Conservation (phyloP, 1,139 yeast species). For the Pichia terricola region DNA sequence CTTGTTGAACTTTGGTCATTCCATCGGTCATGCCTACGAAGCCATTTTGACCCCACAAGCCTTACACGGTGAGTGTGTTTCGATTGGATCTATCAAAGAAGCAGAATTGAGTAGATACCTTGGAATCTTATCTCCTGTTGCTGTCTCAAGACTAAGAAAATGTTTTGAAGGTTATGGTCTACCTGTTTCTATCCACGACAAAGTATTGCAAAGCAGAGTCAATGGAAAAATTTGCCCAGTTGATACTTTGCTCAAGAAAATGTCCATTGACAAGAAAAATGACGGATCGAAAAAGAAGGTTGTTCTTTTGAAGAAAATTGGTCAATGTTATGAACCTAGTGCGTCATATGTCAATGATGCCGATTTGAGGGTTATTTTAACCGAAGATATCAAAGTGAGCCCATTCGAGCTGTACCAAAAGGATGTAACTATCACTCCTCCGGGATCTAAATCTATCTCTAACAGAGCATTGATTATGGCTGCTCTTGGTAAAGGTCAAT, state of each 20-base stretch:
- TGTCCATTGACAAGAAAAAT: conserved; percentile 95
- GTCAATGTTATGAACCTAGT: conserved; percentile 77
- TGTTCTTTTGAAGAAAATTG: conserved; percentile 75
- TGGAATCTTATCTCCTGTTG: conserved; percentile 84
- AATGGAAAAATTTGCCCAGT: conserved; percentile 62
- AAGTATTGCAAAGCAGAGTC: conserved; percentile 61
- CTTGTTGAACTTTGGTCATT: conserved; percentile 88
- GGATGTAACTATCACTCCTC: conserved; percentile 58
- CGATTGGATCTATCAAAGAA: conserved; percentile 89
- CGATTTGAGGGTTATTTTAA: conserved; percentile 70
- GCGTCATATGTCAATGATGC: conserved; percentile 80
- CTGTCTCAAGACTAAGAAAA: conserved; percentile 82
- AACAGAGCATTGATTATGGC: conserved; percentile 91
- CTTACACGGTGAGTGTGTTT: conserved; percentile 95
- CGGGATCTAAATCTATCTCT: conserved; percentile 95
- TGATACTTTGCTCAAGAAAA: conserved; percentile 62
- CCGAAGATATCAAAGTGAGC: conserved; percentile 70
- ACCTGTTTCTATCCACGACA: conserved; percentile 73
- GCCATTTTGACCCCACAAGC: conserved; percentile 95
- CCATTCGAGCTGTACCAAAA: conserved; percentile 39
- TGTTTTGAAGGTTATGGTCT: conserved; percentile 78
- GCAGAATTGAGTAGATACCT: conserved; percentile 89
- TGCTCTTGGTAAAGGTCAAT: conserved; percentile 80
- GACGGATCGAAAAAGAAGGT: conserved; percentile 87
- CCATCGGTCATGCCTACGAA: conserved; percentile 97